phyloP scores from a whole-genome alignment of 1,284 basidiomycete genomes.

The Phellopilus nigrolimitatus region DNA sequence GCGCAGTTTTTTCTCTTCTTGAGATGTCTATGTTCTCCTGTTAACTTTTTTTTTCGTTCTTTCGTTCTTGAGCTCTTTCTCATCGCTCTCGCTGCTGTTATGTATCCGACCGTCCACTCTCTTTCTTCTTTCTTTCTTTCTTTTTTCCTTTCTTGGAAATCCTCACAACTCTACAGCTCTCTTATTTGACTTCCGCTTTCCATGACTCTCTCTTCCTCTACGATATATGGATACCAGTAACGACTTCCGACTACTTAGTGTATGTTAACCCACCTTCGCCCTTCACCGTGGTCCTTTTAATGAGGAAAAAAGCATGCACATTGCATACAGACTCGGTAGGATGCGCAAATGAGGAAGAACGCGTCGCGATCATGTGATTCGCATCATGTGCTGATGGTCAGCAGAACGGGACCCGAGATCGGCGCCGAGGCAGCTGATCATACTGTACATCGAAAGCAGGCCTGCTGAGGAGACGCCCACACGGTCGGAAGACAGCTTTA shows the following conservation, averaged over 20 bases:
- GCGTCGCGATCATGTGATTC: constrained; percentile 2
- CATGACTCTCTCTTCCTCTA: background rate
- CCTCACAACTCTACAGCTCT: background rate
- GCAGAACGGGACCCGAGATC: no score
- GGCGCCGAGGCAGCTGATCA: no score
- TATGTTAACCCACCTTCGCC: no score
- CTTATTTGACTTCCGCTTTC: background rate
- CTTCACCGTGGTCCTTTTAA: background rate
- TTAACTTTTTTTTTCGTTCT: background rate
- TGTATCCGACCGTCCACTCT: background rate
- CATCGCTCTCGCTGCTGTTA: background rate
- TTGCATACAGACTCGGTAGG: no score
- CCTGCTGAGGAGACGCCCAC: background rate
- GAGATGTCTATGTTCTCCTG: background rate
- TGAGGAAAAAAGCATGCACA: no score
- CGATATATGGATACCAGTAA: no score
- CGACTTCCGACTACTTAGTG: no score
- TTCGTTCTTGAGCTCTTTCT: background rate
- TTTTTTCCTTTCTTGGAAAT: background rate
- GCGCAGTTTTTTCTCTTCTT: background rate
- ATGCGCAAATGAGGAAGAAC: background rate
- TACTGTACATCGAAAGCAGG: no score
- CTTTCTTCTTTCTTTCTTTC: background rate
- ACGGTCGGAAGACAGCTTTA: background rate
- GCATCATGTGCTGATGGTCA: background rate